Evolutionary conservation across 2,329 filamentous ascomycete genomes (phyloP).

Genomic region (Geosmithia flava): DNA sequence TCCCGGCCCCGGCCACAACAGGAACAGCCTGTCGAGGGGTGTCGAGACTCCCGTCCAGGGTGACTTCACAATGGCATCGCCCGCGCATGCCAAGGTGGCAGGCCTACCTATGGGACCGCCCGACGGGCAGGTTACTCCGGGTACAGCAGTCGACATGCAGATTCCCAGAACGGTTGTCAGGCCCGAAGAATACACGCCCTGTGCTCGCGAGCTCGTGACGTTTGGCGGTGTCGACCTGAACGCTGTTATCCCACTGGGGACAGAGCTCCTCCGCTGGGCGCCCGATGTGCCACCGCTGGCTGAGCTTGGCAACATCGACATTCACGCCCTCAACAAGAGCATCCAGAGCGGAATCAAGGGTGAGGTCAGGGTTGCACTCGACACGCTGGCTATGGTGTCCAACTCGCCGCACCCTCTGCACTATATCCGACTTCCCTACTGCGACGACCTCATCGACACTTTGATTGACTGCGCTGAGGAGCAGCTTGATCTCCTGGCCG

Average conservation of each 20-base stretch:
- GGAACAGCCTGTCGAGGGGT: constrained; percentile 38
- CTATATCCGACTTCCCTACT: constrained; percentile 55
- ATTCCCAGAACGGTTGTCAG: constrained; percentile 28
- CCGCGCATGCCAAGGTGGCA: constrained; percentile 27
- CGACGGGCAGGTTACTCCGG: constrained; percentile 14
- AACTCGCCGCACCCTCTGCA: constrained; percentile 54
- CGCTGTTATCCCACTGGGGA: constrained; percentile 45
- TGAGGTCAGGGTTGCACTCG: constrained; percentile 82
- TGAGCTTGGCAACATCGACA: constrained; percentile 80
- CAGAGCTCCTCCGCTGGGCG: constrained; percentile 54
- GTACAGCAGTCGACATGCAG: constrained; percentile 12
- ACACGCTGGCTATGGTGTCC: constrained; percentile 61
- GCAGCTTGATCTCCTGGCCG: constrained; percentile 72
- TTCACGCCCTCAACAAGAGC: constrained; percentile 79
- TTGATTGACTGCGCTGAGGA: constrained; percentile 85
- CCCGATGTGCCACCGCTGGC: constrained; percentile 63
- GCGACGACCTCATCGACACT: constrained; percentile 80
- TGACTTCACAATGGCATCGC: constrained; percentile 11
- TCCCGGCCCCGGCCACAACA: constrained; percentile 23
- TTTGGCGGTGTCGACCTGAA: constrained; percentile 64
- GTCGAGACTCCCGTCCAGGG: constrained; percentile 24
- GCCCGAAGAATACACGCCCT: constrained; percentile 42
- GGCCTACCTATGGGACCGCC: constrained; percentile 26
- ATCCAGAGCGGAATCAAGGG: constrained; percentile 81
- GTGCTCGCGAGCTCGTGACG: constrained; percentile 39